Evolutionary conservation across 306 rosid genomes (phyloP), one percentile per base, ranked within the genome.

Genomic region (Clitoria ternatea): DNA sequence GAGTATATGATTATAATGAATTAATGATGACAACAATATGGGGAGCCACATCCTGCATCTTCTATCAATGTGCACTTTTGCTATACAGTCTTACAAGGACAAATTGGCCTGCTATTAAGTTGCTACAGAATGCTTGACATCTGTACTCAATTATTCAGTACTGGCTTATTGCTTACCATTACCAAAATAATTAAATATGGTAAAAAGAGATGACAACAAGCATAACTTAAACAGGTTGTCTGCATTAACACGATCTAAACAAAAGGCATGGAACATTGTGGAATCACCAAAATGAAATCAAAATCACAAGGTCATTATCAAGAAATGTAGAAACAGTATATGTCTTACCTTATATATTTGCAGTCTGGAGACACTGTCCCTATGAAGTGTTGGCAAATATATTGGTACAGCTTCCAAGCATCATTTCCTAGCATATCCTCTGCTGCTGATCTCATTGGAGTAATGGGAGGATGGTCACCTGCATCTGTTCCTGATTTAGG

Each of bases 381-480:
- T 54, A 93, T 77, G 82, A 93, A 93, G 79, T 90, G 91, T 64
- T 88, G 91, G 77, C 98, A 93, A 70, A 93, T 84, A 65, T 93
- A 93, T 79, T 88, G 92, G 67, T 93, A 93, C 42, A 93, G 69
- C 81, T 86, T 90, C 97, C 98, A 93, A 81, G 97, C 86, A 84
- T 93, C 98, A 30, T 71, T 87, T 15, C 81, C 96, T 6, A 93
- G 85, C 88, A 81, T 81, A 82, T 89, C 91, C 80, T 93, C 98
- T 33, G 94, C 72, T 57, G 94, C 92, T 57, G 86, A 83, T 76
- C 37, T 71, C 94, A 93, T 88, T 65, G 98, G 98, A 60, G 98
- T 93, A 55, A 93, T 80, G 36, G 98, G 98, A 69, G 98, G 98
- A 89, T 93, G 98, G 66, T 93, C 98, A 33, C 98, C 98, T 14